Conservation (phyloP, 192 early-diverging fungal genomes). For the Haplosporangium gracile region DNA sequence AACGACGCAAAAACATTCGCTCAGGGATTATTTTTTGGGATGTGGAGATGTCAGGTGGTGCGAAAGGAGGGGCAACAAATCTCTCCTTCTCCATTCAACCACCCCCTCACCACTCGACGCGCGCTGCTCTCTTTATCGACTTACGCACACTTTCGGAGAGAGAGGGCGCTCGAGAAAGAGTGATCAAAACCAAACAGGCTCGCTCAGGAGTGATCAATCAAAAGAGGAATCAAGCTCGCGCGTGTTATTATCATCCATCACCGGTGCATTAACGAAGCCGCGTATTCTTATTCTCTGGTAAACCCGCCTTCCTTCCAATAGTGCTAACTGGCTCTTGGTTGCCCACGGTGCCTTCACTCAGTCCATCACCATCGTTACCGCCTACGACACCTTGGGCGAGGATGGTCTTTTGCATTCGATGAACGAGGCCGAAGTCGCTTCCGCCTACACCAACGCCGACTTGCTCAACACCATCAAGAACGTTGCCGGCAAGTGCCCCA, state of each 20-base stretch:
- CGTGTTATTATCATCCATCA: not conserved
- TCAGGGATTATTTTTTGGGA: not conserved
- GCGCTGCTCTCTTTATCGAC: too few relatives aligned
- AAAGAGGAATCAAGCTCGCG: not conserved
- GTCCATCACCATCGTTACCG: slow-evolving; percentile 82
- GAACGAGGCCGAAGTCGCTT: slow-evolving; percentile 80
- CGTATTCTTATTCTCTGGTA: not conserved
- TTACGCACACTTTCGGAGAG: not conserved
- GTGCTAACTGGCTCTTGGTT: slow-evolving; percentile 73
- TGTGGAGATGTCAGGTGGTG: slow-evolving; percentile 10
- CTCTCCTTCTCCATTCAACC: not conserved
- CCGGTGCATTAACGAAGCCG: not conserved
- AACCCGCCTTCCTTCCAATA: slow-evolving; percentile 15
- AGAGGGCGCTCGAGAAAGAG: not conserved
- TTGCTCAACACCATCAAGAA: slow-evolving; percentile 75
- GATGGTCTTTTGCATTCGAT: slow-evolving; percentile 88
- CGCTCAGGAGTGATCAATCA: too few relatives aligned
- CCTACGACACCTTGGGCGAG: slow-evolving; percentile 87
- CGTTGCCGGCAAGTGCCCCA: slow-evolving; percentile 69
- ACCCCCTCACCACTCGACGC: not conserved
- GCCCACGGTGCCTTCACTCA: slow-evolving; percentile 77
- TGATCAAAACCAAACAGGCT: not conserved
- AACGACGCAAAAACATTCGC: not conserved
- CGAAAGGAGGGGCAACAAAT: not conserved
- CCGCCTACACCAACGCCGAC: slow-evolving; percentile 82